These are phyloP conservation scores for Beta vulgaris DNA, from an alignment of 148 eudicot species.

Conservation along the genomic window DNA sequence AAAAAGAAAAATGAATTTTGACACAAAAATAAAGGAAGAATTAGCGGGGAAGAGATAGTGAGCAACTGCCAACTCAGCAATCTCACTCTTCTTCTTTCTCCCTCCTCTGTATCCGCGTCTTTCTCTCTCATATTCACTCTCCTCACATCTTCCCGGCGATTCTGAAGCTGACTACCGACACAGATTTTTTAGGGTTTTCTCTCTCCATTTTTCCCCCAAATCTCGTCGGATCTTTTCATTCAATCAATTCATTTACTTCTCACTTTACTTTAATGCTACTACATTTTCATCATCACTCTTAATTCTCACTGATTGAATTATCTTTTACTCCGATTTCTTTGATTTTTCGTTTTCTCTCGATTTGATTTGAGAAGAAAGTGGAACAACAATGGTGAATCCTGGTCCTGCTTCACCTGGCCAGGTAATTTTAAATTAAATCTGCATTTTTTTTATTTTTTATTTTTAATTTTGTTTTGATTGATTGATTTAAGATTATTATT, in stretches of 20 bases:
- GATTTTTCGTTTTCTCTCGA: not conserved
- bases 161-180: slow-evolving; percentile 15
- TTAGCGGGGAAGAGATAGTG: slow-evolving; percentile 1
- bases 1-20: not conserved
- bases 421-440: not conserved
- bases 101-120: not conserved
- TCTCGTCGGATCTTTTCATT: not conserved
- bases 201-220: slow-evolving; percentile 9
- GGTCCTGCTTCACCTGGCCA: slow-evolving; percentile 25
- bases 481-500: not conserved
- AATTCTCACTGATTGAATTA: not conserved
- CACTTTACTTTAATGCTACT: not conserved
- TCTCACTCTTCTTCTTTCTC: not conserved
- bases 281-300: not conserved
- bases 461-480: not conserved
- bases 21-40: slow-evolving; percentile 1
- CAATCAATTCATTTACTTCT: not conserved
- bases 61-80: slow-evolving; percentile 2
- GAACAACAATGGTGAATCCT: slow-evolving; percentile 10
- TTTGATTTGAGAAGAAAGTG: not conserved
- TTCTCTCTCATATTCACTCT: not conserved
- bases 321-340: not conserved
- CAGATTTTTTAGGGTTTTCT: slow-evolving; percentile 19
- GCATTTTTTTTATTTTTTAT: not conserved
- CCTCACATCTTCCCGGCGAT: not conserved